Conservation (phyloP, 768 basidiomycete species). For the Tricholoma sp. region DNA sequence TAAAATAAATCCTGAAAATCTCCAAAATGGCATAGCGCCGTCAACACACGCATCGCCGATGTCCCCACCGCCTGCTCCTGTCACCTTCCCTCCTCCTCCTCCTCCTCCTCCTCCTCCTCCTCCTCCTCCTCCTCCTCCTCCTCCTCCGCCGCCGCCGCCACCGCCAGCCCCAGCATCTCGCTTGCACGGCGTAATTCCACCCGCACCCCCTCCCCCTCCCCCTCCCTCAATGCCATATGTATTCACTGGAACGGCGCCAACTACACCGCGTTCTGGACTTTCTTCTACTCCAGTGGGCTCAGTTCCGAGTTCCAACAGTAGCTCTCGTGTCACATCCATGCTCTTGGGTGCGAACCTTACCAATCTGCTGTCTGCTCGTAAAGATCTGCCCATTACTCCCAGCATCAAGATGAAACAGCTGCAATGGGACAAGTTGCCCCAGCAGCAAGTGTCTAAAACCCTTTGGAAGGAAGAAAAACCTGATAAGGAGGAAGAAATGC, state of each 20-base stretch:
- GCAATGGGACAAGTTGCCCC: slow-evolving; percentile 98
- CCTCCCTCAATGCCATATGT: slow-evolving; percentile 15
- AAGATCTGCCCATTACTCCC: slow-evolving; percentile 82
- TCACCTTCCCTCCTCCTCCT: slow-evolving; percentile 16
- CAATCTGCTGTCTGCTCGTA: slow-evolving; percentile 59
- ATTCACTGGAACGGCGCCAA: slow-evolving; percentile 14
- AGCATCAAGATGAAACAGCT: slow-evolving; percentile 95
- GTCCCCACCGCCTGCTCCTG: slow-evolving; percentile 14
- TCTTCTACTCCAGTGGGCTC: slow-evolving; percentile 27
- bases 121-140: slow-evolving; percentile 31
- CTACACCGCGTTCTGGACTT: slow-evolving; percentile 21
- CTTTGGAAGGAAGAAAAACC: slow-evolving; percentile 75
- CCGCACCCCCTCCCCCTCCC: slow-evolving; percentile 31
- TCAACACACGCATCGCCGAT: slow-evolving; percentile 23
- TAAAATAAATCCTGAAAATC: slow-evolving; percentile 18
- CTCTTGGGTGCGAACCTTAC: slow-evolving; percentile 55
- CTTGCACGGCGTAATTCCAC: slow-evolving; percentile 13
- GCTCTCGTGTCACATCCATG: slow-evolving; percentile 53
- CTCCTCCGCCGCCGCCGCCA: slow-evolving; percentile 31
- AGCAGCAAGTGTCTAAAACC: slow-evolving; percentile 79
- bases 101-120: slow-evolving; percentile 21
- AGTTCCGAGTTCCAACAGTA: slow-evolving; percentile 29
- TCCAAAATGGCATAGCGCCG: slow-evolving; percentile 2
- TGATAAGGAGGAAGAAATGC: slow-evolving; percentile 72
- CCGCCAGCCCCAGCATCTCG: slow-evolving; percentile 31